These are phyloP conservation scores for Venustampulla echinocandica DNA, from an alignment of 495 filamentous ascomycete genomes.

Conservation along the genomic window DNA sequence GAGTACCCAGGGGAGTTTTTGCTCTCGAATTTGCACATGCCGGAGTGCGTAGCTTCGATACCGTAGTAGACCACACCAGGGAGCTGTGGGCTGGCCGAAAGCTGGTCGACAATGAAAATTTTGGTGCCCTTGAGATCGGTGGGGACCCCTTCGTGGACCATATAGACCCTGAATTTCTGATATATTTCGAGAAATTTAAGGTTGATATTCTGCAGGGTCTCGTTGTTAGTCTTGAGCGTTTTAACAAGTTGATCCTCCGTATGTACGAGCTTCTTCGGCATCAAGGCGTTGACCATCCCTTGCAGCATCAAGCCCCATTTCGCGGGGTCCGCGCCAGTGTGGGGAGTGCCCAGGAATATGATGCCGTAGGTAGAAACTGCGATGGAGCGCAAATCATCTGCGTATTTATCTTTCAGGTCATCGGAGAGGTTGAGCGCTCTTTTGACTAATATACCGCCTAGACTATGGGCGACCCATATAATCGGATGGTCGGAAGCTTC, in stretches of 20 bases:
- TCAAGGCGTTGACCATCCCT: constrained; percentile 58
- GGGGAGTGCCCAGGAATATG: constrained; percentile 82
- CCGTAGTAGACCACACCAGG: constrained; percentile 68
- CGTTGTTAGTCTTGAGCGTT: constrained; percentile 67
- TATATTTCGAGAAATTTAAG: constrained; percentile 66
- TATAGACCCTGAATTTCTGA: constrained; percentile 46
- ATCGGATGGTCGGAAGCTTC: constrained; percentile 57
- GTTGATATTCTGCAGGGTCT: constrained; percentile 75
- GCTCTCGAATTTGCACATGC: constrained; percentile 80
- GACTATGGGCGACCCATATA: constrained; percentile 76
- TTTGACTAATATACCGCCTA: constrained; percentile 78
- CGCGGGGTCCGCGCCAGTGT: constrained; percentile 68
- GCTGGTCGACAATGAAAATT: constrained; percentile 59
- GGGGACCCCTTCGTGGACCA: constrained; percentile 59
- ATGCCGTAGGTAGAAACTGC: constrained; percentile 79
- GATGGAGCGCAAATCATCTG: constrained; percentile 66
- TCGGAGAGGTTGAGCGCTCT: constrained; percentile 54
- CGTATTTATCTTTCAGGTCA: constrained; percentile 49
- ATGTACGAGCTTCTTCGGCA: constrained; percentile 64
- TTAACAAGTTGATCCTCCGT: constrained; percentile 60
- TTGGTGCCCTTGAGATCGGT: constrained; percentile 56
- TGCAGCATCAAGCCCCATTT: constrained; percentile 70
- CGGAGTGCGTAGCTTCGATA: constrained; percentile 76
- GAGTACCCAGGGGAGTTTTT: constrained; percentile 64
- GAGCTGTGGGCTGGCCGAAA: constrained; percentile 64